Evolutionary conservation across 1,284 basidiomycete genomes (phyloP), one percentile per base, ranked within the genome.

Genomic region (Ustilago loliicola): DNA sequence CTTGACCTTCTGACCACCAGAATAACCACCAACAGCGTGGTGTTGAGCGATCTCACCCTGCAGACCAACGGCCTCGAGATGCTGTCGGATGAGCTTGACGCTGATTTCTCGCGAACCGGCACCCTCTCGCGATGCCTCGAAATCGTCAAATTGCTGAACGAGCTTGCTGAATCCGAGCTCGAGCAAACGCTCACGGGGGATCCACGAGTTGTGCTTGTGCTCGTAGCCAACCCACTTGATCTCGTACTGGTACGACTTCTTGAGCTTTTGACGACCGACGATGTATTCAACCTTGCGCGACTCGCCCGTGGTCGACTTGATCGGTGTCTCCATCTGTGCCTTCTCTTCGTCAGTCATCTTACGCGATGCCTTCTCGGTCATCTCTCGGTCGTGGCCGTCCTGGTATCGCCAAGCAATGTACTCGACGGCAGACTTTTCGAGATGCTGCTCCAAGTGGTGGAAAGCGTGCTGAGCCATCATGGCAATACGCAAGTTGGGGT

Each of bases 231-330:
- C 91, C 94, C 95, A 99, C 88, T 99, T 99, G 88, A 98, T 90
- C 88, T 98, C 95, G 87, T 98, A 98, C 87, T 94, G 95, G 87
- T 95, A 91, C 68, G 78, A 81, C 82, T 98, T 98, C 89, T 98
- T 99, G 82, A 97, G 90, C 89, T 99, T 99, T 89, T 96, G 95
- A 71, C 96, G 93, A 84, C 96, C 96, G 89, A 98, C 93, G 82
- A 98, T 90, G 93, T 88, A 87, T 89, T 85, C 96, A 47, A 99
- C 89, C 89, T 94, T 95, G 77, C 96, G 91, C 86, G 92, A 92
- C 84, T 94, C 92, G 72, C 96, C 96, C 83, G 95, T 94, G 88
- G 91, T 94, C 53, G 96, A 95, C 71, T 94, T 91, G 89, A 97
- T 97, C 25, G 96, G 94, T 65, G 91, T 90, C 72, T 96, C 94